A percentile compares a stretch with the other conserved stretches of the same genome.
phyloP scores from a whole-genome alignment of 192 early-diverging fungal species.

The Chytriomyces confervae region DNA sequence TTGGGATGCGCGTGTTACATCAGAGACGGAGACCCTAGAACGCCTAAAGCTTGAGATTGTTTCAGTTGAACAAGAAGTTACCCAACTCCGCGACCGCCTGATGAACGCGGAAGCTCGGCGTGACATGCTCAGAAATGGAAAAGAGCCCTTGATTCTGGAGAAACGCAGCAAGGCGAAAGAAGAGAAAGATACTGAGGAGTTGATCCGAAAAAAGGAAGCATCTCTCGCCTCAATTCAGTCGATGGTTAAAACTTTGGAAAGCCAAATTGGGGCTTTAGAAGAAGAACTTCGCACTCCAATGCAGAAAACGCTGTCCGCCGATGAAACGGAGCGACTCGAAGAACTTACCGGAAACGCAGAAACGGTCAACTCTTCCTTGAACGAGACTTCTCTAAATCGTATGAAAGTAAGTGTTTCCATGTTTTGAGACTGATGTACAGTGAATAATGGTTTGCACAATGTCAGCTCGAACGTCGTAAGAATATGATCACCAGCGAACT shows the following conservation, averaged over 20 bases:
- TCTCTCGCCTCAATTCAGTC: constrained; percentile 52
- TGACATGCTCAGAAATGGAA: constrained; percentile 60
- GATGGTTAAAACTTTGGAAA: constrained; percentile 55
- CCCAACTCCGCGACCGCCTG: constrained; percentile 45
- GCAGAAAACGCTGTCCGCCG: constrained; percentile 37
- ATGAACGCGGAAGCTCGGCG: constrained; percentile 45
- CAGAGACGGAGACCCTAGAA: constrained; percentile 46
- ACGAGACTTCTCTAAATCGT: constrained; percentile 57
- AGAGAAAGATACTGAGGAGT: constrained; percentile 61
- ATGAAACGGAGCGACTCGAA: constrained; percentile 42
- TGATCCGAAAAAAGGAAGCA: constrained; percentile 59
- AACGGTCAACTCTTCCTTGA: constrained; percentile 60
- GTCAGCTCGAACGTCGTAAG: constrained; percentile 73
- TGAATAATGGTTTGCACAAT: constrained; percentile 19
- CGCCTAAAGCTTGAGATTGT: constrained; percentile 60
- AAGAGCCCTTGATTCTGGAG: constrained; percentile 61
- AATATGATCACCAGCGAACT: constrained; percentile 77
- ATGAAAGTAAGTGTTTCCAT: constrained; percentile 53
- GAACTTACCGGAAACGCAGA: constrained; percentile 59
- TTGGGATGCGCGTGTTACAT: constrained; percentile 50
- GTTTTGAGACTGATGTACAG: neutral
- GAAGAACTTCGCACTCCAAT: constrained; percentile 62
- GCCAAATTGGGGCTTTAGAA: constrained; percentile 65
- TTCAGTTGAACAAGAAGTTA: constrained; percentile 53
- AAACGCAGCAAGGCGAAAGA: constrained; percentile 69